phyloP scores from a whole-genome alignment of 1,139 yeast genomes.

The Lodderomyces orthopsilosis region DNA sequence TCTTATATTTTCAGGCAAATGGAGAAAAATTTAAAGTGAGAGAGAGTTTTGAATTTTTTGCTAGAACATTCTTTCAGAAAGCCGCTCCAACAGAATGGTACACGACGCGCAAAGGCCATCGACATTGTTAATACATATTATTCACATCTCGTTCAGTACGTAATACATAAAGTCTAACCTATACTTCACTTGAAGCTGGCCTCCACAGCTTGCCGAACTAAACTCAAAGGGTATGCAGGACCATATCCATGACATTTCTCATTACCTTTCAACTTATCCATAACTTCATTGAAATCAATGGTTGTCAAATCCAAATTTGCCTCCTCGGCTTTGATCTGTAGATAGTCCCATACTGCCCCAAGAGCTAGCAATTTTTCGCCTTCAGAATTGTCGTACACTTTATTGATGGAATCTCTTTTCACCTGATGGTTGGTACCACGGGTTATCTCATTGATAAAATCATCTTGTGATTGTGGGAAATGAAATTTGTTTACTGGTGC shows the following conservation, averaged over 20 bases:
- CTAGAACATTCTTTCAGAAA: neutral
- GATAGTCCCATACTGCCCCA: slow-evolving; percentile 82
- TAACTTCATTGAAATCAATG: slow-evolving; percentile 56
- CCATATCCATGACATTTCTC: slow-evolving; percentile 83
- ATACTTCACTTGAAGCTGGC: neutral
- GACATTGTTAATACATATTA: neutral
- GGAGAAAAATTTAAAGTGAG: too few species aligned
- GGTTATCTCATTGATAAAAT: slow-evolving; percentile 32
- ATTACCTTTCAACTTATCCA: slow-evolving; percentile 58
- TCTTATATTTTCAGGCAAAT: too few species aligned
- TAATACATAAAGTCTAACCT: neutral
- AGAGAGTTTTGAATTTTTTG: neutral
- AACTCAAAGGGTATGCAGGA: slow-evolving; percentile 63
- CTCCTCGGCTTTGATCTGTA: slow-evolving; percentile 47
- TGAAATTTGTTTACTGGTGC: slow-evolving; percentile 19
- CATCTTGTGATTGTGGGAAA: slow-evolving; percentile 38
- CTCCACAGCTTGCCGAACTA: slow-evolving; percentile 34
- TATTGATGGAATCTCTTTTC: slow-evolving; percentile 21
- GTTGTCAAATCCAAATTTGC: slow-evolving; percentile 43
- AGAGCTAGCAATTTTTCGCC: slow-evolving; percentile 57
- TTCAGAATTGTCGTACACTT: slow-evolving; percentile 35
- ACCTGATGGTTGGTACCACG: slow-evolving; percentile 22
- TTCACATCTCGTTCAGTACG: too few species aligned
- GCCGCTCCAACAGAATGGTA: too few species aligned
- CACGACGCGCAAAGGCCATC: neutral